These are phyloP conservation scores for Zygoascus ofunaensis DNA, from an alignment of 805 yeast species.

Conservation along the genomic window DNA sequence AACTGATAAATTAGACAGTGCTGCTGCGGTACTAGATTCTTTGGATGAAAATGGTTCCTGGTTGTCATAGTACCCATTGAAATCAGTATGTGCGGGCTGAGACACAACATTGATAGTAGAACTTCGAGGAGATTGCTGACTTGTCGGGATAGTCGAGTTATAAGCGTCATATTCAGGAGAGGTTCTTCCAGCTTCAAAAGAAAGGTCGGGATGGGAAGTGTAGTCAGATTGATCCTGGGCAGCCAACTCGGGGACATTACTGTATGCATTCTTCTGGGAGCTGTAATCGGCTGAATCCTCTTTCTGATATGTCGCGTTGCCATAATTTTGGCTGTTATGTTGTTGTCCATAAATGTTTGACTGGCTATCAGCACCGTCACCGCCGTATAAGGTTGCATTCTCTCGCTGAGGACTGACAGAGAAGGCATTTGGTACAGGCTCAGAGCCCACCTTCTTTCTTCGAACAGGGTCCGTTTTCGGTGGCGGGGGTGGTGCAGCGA, in stretches of 20 bases:
- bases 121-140: background rate
- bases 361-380: background rate
- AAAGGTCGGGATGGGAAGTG: background rate
- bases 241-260: no score
- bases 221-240: background rate
- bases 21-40: background rate
- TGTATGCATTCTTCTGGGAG: no score
- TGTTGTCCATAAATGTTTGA: background rate
- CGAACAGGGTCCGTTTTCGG: constrained; percentile 20
- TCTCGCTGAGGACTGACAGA: background rate
- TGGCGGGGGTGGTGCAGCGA: constrained; percentile 15
- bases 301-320: background rate
- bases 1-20: background rate
- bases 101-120: background rate
- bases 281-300: background rate
- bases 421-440: background rate
- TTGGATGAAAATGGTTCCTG: background rate
- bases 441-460: constrained; percentile 23
- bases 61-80: background rate
- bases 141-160: background rate
- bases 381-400: background rate
- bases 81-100: background rate
- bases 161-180: background rate
- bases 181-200: background rate
- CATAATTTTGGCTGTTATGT: background rate